Conservation (phyloP, 306 rosid genomes). For the Dryas drummondii region DNA sequence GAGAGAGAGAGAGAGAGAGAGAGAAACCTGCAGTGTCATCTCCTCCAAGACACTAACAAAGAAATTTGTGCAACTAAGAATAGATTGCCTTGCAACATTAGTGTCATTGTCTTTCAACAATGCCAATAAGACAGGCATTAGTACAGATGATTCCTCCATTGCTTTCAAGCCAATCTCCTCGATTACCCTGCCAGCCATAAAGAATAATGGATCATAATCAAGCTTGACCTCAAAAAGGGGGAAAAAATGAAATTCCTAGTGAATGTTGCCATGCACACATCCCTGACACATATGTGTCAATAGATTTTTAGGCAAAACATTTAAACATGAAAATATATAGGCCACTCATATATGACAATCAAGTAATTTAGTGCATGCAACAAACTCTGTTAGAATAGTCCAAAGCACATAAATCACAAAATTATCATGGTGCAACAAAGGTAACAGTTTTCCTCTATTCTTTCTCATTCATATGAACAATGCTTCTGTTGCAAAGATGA, state of each 20-base stretch:
- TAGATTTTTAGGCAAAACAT: too few species aligned
- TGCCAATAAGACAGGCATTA: constrained; percentile 59
- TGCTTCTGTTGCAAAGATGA: neutral
- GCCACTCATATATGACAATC: neutral
- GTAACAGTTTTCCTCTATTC: neutral
- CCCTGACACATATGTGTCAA: neutral
- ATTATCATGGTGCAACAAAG: neutral
- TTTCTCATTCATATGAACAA: neutral
- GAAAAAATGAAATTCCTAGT: neutral
- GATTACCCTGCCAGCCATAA: constrained; percentile 56
- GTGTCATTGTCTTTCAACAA: constrained; percentile 61
- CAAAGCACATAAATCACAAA: neutral
- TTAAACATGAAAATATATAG: too few species aligned
- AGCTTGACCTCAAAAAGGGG: neutral
- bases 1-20: constrained; percentile 28
- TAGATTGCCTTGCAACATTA: constrained; percentile 58
- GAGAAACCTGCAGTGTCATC: constrained; percentile 74
- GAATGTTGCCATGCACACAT: neutral
- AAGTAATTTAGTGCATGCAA: neutral
- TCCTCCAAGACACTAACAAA: constrained; percentile 64
- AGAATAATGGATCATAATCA: neutral
- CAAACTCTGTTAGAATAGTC: neutral
- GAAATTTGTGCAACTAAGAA: constrained; percentile 64
- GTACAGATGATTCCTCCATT: constrained; percentile 56
- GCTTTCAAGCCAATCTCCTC: constrained; percentile 84